Conservation (phyloP, 768 basidiomycete genomes). For the Gloeopeniophorella convolvens region DNA sequence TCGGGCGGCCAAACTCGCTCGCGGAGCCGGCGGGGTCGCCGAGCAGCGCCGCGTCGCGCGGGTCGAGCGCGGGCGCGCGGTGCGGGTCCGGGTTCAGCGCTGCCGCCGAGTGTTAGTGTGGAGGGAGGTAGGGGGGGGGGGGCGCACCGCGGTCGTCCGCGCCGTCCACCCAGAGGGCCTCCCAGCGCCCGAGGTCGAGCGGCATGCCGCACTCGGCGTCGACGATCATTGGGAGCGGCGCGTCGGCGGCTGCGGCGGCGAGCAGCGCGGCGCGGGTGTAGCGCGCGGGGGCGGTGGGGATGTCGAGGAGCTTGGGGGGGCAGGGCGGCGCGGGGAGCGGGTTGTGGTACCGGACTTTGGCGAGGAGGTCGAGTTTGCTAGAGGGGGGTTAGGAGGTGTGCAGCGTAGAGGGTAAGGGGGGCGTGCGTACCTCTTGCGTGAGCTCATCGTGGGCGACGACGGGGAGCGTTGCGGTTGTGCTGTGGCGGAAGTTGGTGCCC, state of each 20-base stretch:
- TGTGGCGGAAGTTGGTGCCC: too few relatives aligned
- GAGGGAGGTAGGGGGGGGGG: not conserved
- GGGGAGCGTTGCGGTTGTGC: too few relatives aligned
- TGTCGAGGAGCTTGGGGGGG: conserved; percentile 90
- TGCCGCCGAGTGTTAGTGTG: conserved; percentile 15
- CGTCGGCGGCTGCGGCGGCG: conserved; percentile 70
- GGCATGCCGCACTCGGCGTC: conserved; percentile 98
- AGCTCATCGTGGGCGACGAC: conserved; percentile 38
- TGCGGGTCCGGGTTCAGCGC: conserved; percentile 62
- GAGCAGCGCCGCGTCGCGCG: conserved; percentile 70
- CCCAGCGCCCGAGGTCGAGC: conserved; percentile 77
- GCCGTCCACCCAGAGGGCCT: conserved; percentile 77
- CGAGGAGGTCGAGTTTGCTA: conserved; percentile 84
- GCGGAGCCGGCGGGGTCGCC: conserved; percentile 51
- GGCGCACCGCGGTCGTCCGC: conserved; percentile 58
- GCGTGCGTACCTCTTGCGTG: conserved; percentile 44
- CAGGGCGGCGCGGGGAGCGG: conserved; percentile 94
- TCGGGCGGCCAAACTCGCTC: conserved; percentile 36
- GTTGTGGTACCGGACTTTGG: conserved; percentile 90
- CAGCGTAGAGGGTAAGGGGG: not conserved
- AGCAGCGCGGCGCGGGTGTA: conserved; percentile 86
- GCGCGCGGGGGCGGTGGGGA: conserved; percentile 84
- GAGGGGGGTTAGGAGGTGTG: conserved; percentile 17
- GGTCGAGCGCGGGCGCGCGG: conserved; percentile 57
- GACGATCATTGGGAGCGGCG: conserved; percentile 89